Evolutionary conservation across 1,284 basidiomycete genomes (phyloP).

Genomic region (Austroboletus niveus): DNA sequence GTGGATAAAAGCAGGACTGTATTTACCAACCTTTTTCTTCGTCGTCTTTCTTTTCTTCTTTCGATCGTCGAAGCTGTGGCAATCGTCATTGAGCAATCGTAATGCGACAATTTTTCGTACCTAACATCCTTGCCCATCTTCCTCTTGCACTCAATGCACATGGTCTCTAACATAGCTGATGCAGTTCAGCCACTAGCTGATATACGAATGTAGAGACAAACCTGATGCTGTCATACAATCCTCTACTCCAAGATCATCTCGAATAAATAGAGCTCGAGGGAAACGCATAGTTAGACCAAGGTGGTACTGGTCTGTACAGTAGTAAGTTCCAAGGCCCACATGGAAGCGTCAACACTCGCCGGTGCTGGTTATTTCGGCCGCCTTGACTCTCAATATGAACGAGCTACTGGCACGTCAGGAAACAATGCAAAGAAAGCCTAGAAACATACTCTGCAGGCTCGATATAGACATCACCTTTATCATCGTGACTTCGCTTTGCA

Average conservation of each 20-base stretch:
- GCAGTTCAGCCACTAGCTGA: neutral
- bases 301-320: slow-evolving; percentile 62
- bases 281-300: slow-evolving; percentile 82
- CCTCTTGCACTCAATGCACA: slow-evolving; percentile 64
- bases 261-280: slow-evolving; percentile 78
- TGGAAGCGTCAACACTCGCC: slow-evolving; percentile 40
- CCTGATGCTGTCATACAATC: slow-evolving; percentile 72
- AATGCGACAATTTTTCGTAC: slow-evolving; percentile 34
- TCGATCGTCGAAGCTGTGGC: slow-evolving; percentile 41
- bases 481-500: slow-evolving; percentile 59
- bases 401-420: slow-evolving; percentile 48
- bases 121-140: slow-evolving; percentile 61
- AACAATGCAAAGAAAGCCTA: neutral
- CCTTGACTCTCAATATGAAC: slow-evolving; percentile 88
- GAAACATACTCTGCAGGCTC: slow-evolving; percentile 70
- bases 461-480: slow-evolving; percentile 80
- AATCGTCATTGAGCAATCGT: neutral
- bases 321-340: neutral
- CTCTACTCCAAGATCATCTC: slow-evolving; percentile 65
- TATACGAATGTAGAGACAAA: slow-evolving; percentile 28
- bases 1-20: neutral
- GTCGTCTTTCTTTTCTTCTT: slow-evolving; percentile 65
- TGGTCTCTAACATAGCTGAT: slow-evolving; percentile 51
- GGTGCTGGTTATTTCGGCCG: slow-evolving; percentile 78
- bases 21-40: slow-evolving; percentile 48